Evolutionary conservation across 129 eudicot species (phyloP).

Genomic region (Flaveria ramosissima): DNA sequence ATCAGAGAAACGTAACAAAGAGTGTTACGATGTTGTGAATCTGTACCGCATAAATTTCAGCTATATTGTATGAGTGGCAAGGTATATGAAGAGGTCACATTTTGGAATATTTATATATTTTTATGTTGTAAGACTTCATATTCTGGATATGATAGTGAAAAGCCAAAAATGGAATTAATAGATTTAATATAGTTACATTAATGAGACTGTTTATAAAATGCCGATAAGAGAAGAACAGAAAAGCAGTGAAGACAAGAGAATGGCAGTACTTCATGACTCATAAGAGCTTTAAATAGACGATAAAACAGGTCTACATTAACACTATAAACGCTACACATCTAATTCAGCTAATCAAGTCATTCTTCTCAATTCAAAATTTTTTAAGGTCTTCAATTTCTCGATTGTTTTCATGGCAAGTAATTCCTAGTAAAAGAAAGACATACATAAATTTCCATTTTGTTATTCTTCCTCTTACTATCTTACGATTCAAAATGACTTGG

Average conservation of each 20-base stretch:
- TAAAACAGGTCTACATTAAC: background rate
- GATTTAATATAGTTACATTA: background rate
- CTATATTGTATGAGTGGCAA: conserved; percentile 1
- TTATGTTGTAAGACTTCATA: background rate
- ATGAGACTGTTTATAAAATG: background rate
- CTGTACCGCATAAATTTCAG: conserved; percentile 12
- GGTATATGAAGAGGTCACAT: conserved; percentile 19
- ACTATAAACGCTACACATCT: background rate
- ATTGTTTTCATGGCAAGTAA: background rate
- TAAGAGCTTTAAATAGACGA: conserved; percentile 14
- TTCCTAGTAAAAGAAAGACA: background rate
- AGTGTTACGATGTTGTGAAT: conserved; percentile 2
- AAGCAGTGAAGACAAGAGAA: conserved; percentile 13
- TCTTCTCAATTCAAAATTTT: background rate
- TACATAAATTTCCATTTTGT: too few relatives aligned
- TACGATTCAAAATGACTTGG: too few relatives aligned
- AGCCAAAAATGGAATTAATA: background rate
- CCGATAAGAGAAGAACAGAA: conserved; percentile 9
- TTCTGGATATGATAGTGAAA: conserved; percentile 2
- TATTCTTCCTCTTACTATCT: too few relatives aligned
- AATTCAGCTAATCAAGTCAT: background rate
- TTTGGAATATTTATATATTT: background rate
- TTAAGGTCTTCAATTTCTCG: background rate
- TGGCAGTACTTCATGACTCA: conserved; percentile 25
- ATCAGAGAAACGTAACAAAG: background rate